phyloP scores from a whole-genome alignment of 192 early-diverging fungal species.

The Gorgonomyces haynaldii region DNA sequence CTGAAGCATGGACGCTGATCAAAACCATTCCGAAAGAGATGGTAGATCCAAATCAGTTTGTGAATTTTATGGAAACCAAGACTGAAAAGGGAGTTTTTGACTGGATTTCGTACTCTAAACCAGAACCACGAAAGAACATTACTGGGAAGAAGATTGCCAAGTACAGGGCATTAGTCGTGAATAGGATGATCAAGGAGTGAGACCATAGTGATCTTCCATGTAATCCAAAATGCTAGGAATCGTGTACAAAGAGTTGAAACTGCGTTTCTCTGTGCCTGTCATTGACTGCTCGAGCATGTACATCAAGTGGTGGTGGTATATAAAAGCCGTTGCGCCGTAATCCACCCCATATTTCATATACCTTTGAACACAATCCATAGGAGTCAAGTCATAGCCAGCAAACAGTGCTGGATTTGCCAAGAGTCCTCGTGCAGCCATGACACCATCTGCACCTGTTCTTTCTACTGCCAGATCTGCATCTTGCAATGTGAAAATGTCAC shows the following conservation, averaged over 20 bases:
- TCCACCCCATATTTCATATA: constrained; percentile 54
- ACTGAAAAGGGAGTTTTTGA: no score
- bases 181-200: no score
- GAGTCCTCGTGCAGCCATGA: constrained; percentile 87
- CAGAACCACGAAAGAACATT: no score
- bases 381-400: constrained; percentile 67
- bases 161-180: no score
- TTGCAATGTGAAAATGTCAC: constrained; percentile 59
- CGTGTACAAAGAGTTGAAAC: constrained; percentile 75
- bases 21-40: no score
- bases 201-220: constrained; percentile 32
- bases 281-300: constrained; percentile 83
- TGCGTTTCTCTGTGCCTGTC: constrained; percentile 68
- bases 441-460: constrained; percentile 69
- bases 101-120: no score
- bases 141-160: no score
- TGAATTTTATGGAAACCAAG: no score
- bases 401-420: constrained; percentile 90
- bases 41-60: no score
- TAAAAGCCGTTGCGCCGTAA: constrained; percentile 73
- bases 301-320: constrained; percentile 93
- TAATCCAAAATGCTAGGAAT: constrained; percentile 72
- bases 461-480: constrained; percentile 70
- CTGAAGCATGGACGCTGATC: constrained; percentile 30
- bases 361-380: constrained; percentile 63